phyloP scores from a whole-genome alignment of 179 eudicot genomes.

The Beta macrorhiza region DNA sequence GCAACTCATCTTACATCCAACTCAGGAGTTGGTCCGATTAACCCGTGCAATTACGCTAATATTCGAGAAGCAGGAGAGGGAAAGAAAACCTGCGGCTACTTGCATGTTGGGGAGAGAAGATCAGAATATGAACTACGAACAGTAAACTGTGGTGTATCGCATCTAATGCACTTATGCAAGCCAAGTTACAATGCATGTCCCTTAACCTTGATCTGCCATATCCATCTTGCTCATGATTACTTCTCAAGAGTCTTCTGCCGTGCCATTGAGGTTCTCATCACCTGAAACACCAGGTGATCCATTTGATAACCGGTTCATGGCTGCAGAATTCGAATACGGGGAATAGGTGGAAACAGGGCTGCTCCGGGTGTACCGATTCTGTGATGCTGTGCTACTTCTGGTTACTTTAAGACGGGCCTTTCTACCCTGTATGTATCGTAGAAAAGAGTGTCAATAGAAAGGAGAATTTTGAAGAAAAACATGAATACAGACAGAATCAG shows the following conservation, averaged over 20 bases:
- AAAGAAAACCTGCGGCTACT: conserved; percentile 4
- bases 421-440: conserved; percentile 64
- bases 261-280: conserved; percentile 51
- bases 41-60: not conserved
- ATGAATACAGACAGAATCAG: not conserved
- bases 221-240: not conserved
- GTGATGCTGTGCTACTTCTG: conserved; percentile 77
- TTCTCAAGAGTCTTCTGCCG: conserved; percentile 42
- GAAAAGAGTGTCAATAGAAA: not conserved
- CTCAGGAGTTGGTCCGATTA: not conserved
- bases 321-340: conserved; percentile 47
- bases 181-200: not conserved
- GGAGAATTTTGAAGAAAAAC: not conserved
- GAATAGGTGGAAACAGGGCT: conserved; percentile 47
- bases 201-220: not conserved
- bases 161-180: not conserved
- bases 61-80: not conserved
- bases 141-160: not conserved
- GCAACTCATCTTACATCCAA: conserved; percentile 4
- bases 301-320: conserved; percentile 50
- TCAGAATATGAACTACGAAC: not conserved
- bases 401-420: conserved; percentile 83
- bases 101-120: not conserved
- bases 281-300: conserved; percentile 58
- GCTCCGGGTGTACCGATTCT: conserved; percentile 56